Evolutionary conservation across 2,329 filamentous ascomycete species (phyloP).

Genomic region (Neocatenulostroma microsporum): DNA sequence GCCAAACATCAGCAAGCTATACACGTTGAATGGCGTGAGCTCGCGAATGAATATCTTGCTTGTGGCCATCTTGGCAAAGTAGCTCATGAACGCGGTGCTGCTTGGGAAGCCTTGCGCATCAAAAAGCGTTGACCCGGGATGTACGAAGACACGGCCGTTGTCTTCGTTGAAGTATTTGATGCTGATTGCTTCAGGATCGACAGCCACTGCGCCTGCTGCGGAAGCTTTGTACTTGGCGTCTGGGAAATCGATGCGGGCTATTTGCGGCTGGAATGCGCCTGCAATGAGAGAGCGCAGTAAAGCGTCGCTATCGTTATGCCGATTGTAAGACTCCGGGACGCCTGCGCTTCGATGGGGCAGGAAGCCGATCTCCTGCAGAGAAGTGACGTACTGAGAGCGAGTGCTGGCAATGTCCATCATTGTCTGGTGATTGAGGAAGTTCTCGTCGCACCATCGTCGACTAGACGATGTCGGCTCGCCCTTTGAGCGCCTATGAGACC

Average conservation of each 20-base stretch:
- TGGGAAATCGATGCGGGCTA: slow-evolving; percentile 85
- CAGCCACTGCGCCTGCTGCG: slow-evolving; percentile 78
- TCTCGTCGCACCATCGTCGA: slow-evolving; percentile 71
- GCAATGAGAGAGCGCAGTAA: slow-evolving; percentile 44
- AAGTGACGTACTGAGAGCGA: slow-evolving; percentile 73
- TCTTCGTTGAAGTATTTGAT: slow-evolving; percentile 89
- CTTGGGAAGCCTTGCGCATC: slow-evolving; percentile 69
- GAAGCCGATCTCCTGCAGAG: slow-evolving; percentile 80
- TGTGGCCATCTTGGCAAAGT: slow-evolving; percentile 87
- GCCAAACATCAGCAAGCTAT: slow-evolving; percentile 78
- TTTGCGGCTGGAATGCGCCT: slow-evolving; percentile 60
- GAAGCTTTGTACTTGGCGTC: slow-evolving; percentile 91
- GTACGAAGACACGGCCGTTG: slow-evolving; percentile 82
- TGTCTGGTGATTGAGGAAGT: slow-evolving; percentile 76
- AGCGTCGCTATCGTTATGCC: slow-evolving; percentile 40
- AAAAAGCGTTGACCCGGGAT: slow-evolving; percentile 82
- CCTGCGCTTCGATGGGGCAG: slow-evolving; percentile 35
- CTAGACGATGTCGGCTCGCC: slow-evolving; percentile 52
- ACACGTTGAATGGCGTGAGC: slow-evolving; percentile 86
- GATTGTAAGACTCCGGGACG: slow-evolving; percentile 34
- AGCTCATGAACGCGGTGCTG: slow-evolving; percentile 70
- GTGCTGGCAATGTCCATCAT: slow-evolving; percentile 85
- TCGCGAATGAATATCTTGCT: slow-evolving; percentile 89
- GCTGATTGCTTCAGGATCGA: slow-evolving; percentile 83
- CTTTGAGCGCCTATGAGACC: slow-evolving; percentile 60